Evolutionary conservation across 805 yeast genomes (phyloP).

Genomic region (Yamadazyma sp.): DNA sequence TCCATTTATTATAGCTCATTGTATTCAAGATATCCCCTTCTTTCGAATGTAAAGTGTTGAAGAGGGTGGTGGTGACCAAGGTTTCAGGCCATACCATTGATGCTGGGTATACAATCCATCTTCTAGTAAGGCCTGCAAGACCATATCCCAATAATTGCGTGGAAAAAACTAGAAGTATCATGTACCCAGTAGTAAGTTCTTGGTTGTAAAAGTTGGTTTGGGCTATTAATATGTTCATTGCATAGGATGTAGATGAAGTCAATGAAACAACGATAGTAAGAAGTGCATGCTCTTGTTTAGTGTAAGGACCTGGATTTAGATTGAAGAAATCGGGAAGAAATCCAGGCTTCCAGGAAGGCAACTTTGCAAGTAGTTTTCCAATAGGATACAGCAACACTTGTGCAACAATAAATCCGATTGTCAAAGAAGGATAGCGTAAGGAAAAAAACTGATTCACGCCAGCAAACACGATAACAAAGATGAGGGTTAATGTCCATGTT

Average conservation of each 20-base stretch:
- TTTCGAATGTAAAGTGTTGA: slow-evolving; percentile 6
- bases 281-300: slow-evolving; percentile 19
- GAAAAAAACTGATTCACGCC: slow-evolving; percentile 59
- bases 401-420: slow-evolving; percentile 49
- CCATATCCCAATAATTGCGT: slow-evolving; percentile 66
- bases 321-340: slow-evolving; percentile 4
- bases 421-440: slow-evolving; percentile 53
- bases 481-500: slow-evolving; percentile 50
- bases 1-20: slow-evolving; percentile 6
- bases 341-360: slow-evolving; percentile 23
- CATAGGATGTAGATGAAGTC: slow-evolving; percentile 33
- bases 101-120: slow-evolving; percentile 58
- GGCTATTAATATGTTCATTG: slow-evolving; percentile 54
- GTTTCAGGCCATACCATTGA: slow-evolving; percentile 69
- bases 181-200: slow-evolving; percentile 19
- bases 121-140: slow-evolving; percentile 59
- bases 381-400: slow-evolving; percentile 59
- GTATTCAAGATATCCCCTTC: background rate
- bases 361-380: slow-evolving; percentile 49
- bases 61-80: slow-evolving; percentile 43
- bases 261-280: slow-evolving; percentile 14
- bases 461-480: slow-evolving; percentile 53
- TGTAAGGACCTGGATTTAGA: slow-evolving; percentile 22
- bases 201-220: slow-evolving; percentile 44
- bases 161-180: slow-evolving; percentile 29